Evolutionary conservation across 768 basidiomycete genomes (phyloP), one percentile per base, ranked within the genome.

Genomic region (Leccinum sublutescens): DNA sequence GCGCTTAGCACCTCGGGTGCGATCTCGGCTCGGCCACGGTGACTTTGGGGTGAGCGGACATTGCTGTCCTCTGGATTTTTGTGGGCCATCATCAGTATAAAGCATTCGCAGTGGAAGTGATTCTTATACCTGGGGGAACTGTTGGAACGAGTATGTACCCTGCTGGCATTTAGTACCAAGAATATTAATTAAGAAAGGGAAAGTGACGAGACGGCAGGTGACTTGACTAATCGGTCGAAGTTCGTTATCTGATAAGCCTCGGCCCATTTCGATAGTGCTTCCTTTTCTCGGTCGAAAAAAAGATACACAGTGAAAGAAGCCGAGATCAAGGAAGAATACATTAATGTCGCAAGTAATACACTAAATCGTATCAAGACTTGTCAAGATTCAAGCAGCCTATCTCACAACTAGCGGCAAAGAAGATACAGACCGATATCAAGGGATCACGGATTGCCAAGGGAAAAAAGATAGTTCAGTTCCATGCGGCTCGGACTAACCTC

Each of bases 61-160:
- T 8, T 4, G 40, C 11, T 40, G n/a, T 64, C 62, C 5, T 62
- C 62, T 62, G 50, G 2, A 14, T 49, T 54, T 27, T 14, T 5
- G 19, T 36, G 11, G 14, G 3, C 2, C 57, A 5, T 34, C 33
- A 69, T 65, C 48, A 63, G 54, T 10, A 38, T 17, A 6, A 2
- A 10, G 4, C 12, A 15, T 6, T 3, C 2, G 23, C 17, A 2
- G 2, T 17, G 11, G 0, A 5, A 4, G 21, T 3, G 14, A 8
- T 4, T 31, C 57, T 52, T 54, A 56, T 61, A 66, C 68, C 68
- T 60, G 40, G 23, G 3, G 63, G 59, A 8, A 45, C 23, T 0
- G 60, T 58, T 17, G 66, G 70, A 21, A 72, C 5, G 40, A 25
- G 55, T n/a, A 8, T 38, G 31, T 70, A 72, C 2, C 56, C 52